Conservation (phyloP, 371 early-diverging fungal genomes). For the Haplosporangium sp. region DNA sequence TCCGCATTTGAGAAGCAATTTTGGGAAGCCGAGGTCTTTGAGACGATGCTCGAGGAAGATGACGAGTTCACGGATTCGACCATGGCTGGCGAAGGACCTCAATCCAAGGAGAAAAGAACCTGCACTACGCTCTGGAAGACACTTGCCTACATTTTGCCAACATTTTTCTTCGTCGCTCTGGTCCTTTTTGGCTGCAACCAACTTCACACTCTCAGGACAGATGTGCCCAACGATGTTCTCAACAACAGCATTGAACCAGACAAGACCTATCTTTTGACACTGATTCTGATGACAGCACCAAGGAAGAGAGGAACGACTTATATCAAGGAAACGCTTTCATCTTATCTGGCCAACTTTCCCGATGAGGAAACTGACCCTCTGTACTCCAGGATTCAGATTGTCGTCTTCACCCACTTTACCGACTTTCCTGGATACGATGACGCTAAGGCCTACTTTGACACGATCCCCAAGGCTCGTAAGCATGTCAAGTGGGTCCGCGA, state of each 20-base stretch:
- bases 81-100: constrained; percentile 1
- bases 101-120: constrained; percentile 25
- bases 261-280: constrained; percentile 60
- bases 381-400: constrained; percentile 63
- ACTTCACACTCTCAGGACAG: constrained; percentile 55
- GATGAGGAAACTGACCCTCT: constrained; percentile 59
- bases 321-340: constrained; percentile 62
- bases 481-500: constrained; percentile 67
- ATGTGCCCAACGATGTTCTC: constrained; percentile 56
- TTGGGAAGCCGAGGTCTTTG: constrained; percentile 51
- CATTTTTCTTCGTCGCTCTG: constrained; percentile 10
- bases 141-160: constrained; percentile 21
- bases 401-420: constrained; percentile 72
- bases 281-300: constrained; percentile 73
- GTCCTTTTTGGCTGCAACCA: constrained; percentile 25
- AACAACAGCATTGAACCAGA: constrained; percentile 53
- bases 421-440: constrained; percentile 63
- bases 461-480: constrained; percentile 61
- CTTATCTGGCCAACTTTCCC: constrained; percentile 66
- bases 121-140: constrained; percentile 12
- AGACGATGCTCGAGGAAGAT: constrained; percentile 47
- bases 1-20: constrained; percentile 36
- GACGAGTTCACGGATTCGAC: constrained; percentile 51
- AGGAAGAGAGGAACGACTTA: constrained; percentile 66
- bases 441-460: constrained; percentile 56